Conservation (phyloP, 306 rosid species). For the Vigna reflexopilosa region DNA sequence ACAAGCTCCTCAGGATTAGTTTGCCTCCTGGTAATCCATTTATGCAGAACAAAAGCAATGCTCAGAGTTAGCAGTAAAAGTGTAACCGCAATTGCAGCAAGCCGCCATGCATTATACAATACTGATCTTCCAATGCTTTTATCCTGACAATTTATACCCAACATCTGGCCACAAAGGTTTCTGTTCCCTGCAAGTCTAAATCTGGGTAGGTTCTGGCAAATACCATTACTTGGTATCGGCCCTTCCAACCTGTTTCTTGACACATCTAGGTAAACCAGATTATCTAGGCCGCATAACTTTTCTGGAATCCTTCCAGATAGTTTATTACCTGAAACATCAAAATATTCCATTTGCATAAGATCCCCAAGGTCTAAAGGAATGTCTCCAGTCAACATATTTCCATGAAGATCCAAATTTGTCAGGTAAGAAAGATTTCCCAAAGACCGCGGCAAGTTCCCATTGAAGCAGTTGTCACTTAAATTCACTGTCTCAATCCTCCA, state of each 20-base stretch:
- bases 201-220: slow-evolving; percentile 76
- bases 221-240: slow-evolving; percentile 78
- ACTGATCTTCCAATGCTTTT: slow-evolving; percentile 60
- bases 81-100: slow-evolving; percentile 68
- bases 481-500: slow-evolving; percentile 94
- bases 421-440: slow-evolving; percentile 83
- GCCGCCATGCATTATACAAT: slow-evolving; percentile 62
- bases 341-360: slow-evolving; percentile 75
- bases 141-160: slow-evolving; percentile 63
- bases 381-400: slow-evolving; percentile 67
- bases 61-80: slow-evolving; percentile 51
- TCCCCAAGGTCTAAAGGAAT: slow-evolving; percentile 89
- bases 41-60: slow-evolving; percentile 59
- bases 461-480: slow-evolving; percentile 70
- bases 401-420: slow-evolving; percentile 83
- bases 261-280: slow-evolving; percentile 69
- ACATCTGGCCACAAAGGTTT: slow-evolving; percentile 72
- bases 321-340: slow-evolving; percentile 77
- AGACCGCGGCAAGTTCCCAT: slow-evolving; percentile 71
- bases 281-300: slow-evolving; percentile 70
- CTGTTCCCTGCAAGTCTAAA: slow-evolving; percentile 65
- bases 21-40: slow-evolving; percentile 63
- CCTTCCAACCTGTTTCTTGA: slow-evolving; percentile 84
- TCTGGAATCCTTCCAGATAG: slow-evolving; percentile 84
- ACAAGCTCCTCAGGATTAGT: slow-evolving; percentile 63